Percentiles rank a stretch among this genome's conserved stretches.
Conservation (phyloP, 2,329 filamentous ascomycete species). For the Hypoxylon sp. region DNA sequence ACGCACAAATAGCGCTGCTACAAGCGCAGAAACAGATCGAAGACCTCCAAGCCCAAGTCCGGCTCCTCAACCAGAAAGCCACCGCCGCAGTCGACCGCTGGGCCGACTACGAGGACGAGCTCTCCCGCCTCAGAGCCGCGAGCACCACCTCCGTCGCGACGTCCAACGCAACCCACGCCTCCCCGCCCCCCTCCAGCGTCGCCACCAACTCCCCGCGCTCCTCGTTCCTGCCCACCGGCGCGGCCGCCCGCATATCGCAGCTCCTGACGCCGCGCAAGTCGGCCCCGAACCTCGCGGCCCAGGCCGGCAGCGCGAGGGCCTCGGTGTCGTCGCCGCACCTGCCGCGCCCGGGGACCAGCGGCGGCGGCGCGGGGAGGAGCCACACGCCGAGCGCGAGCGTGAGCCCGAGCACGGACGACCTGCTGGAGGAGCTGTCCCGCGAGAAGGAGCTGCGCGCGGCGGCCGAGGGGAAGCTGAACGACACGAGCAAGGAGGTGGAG, state of each 20-base stretch:
- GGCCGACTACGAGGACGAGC: slow-evolving; percentile 86
- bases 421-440: slow-evolving; percentile 73
- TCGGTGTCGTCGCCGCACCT: slow-evolving; percentile 40
- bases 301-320: slow-evolving; percentile 45
- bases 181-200: slow-evolving; percentile 33
- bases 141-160: slow-evolving; percentile 47
- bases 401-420: slow-evolving; percentile 57
- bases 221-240: slow-evolving; percentile 50
- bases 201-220: slow-evolving; percentile 45
- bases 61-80: slow-evolving; percentile 77
- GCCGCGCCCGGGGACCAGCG: slow-evolving; percentile 23
- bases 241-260: slow-evolving; percentile 51
- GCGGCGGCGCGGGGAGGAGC: neutral
- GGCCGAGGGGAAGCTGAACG: slow-evolving; percentile 75
- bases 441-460: slow-evolving; percentile 76
- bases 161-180: slow-evolving; percentile 35
- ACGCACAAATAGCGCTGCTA: slow-evolving; percentile 60
- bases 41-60: slow-evolving; percentile 79
- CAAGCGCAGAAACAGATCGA: slow-evolving; percentile 71
- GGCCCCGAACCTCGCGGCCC: slow-evolving; percentile 46
- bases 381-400: neutral
- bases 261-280: slow-evolving; percentile 51
- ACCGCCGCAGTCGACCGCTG: slow-evolving; percentile 72
- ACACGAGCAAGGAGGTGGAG: slow-evolving; percentile 79
- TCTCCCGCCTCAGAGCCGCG: slow-evolving; percentile 68